These are phyloP conservation scores for Calocybe gangraenosa DNA, from an alignment of 768 basidiomycete genomes.

Conservation along the genomic window DNA sequence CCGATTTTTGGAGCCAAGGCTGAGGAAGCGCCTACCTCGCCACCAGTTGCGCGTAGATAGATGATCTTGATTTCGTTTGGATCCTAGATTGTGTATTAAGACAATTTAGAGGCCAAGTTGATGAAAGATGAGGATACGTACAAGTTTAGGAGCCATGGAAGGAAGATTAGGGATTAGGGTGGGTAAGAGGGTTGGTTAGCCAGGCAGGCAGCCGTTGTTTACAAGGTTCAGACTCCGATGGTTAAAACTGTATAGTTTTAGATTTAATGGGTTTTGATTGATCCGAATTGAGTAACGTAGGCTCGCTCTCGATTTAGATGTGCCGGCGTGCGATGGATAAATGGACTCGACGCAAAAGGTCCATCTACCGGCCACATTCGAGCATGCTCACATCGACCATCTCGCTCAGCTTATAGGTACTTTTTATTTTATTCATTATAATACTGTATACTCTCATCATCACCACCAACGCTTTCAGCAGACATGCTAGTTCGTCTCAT, in stretches of 20 bases:
- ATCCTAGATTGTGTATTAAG: slow-evolving; percentile 52
- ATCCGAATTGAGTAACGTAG: too few relatives aligned
- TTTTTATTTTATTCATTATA: slow-evolving; percentile 15
- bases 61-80: slow-evolving; percentile 98
- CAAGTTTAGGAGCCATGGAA: slow-evolving; percentile 79
- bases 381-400: slow-evolving; percentile 77
- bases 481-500: slow-evolving; percentile 97
- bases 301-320: too few relatives aligned
- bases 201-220: slow-evolving; percentile 12
- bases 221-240: slow-evolving; percentile 54
- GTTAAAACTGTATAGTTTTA: slow-evolving; percentile 56
- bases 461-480: slow-evolving; percentile 43
- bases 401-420: slow-evolving; percentile 88
- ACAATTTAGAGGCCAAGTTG: not conserved
- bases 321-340: slow-evolving; percentile 67
- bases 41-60: slow-evolving; percentile 96
- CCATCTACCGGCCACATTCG: slow-evolving; percentile 79
- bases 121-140: slow-evolving; percentile 30
- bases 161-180: slow-evolving; percentile 23
- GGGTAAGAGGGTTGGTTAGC: slow-evolving; percentile 20
- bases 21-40: slow-evolving; percentile 98
- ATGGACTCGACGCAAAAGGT: slow-evolving; percentile 76
- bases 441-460: slow-evolving; percentile 1
- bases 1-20: slow-evolving; percentile 99
- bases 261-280: slow-evolving; percentile 9